phyloP scores from a whole-genome alignment of 164 flowering plant genomes.

The Nelumbo lutea region DNA sequence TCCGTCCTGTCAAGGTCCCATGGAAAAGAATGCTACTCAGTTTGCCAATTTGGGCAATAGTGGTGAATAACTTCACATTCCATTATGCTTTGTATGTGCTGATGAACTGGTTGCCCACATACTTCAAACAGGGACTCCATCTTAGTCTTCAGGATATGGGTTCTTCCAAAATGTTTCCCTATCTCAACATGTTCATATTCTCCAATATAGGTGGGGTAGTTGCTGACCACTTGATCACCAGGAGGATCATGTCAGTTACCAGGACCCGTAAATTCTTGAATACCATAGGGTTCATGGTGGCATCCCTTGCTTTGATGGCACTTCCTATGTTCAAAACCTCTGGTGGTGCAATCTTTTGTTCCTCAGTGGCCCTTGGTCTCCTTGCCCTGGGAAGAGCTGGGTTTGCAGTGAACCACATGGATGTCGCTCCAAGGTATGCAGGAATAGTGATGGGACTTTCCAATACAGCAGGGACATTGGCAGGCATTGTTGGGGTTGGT shows the following conservation, averaged over 20 bases:
- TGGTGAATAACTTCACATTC: conserved; percentile 82
- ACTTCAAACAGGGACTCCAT: conserved; percentile 74
- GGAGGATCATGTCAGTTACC: conserved; percentile 66
- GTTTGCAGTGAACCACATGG: conserved; percentile 95
- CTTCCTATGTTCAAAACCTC: conserved; percentile 67
- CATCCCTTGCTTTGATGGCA: conserved; percentile 68
- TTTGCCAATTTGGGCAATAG: conserved; percentile 85
- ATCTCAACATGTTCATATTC: conserved; percentile 84
- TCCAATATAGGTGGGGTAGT: conserved; percentile 87
- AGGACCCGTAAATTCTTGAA: conserved; percentile 68
- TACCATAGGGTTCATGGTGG: conserved; percentile 72
- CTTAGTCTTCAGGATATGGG: conserved; percentile 88
- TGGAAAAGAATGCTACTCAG: conserved; percentile 64
- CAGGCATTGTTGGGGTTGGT: conserved; percentile 82
- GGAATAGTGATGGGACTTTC: conserved; percentile 96
- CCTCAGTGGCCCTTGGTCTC: conserved; percentile 86
- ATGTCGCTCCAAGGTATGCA: conserved; percentile 86
- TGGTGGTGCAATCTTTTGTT: conserved; percentile 68
- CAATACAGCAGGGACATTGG: conserved; percentile 90
- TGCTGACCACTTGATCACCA: conserved; percentile 73
- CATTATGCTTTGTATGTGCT: conserved; percentile 81
- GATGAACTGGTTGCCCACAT: conserved; percentile 93
- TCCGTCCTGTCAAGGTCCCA: conserved; percentile 45
- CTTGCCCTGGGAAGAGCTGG: conserved; percentile 92
- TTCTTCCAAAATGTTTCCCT: conserved; percentile 90